These are phyloP conservation scores for Nannochloropsis oceanica DNA, from an alignment of 108 stramenopile species.

Conservation along the genomic window DNA sequence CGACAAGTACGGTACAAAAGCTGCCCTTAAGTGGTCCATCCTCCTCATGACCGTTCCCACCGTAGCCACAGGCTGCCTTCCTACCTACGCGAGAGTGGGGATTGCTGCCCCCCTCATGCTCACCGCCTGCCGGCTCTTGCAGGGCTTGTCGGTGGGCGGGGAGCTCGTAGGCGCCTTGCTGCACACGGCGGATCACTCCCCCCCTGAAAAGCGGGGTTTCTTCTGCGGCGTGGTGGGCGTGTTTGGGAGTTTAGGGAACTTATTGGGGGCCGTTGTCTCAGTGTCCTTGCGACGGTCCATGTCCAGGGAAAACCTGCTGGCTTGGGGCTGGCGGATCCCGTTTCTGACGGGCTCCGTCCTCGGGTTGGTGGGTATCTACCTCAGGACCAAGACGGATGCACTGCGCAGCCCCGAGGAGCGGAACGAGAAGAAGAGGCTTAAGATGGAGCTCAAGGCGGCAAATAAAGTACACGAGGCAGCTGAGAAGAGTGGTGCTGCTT, in stretches of 20 bases:
- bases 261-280: neutral
- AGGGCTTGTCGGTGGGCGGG: neutral
- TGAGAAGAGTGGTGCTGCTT: neutral
- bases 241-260: neutral
- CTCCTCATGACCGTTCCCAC: neutral
- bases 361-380: neutral
- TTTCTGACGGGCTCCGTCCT: neutral
- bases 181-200: neutral
- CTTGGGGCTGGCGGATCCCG: slow-evolving; percentile 1
- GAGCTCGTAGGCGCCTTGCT: neutral
- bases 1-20: neutral
- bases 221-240: neutral
- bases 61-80: neutral
- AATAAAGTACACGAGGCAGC: neutral
- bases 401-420: neutral
- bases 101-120: neutral
- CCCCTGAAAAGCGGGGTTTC: neutral
- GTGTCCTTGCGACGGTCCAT: neutral
- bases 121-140: neutral
- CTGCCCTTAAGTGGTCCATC: neutral
- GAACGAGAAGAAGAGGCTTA: neutral
- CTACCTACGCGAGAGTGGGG: neutral
- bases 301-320: neutral
- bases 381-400: neutral
- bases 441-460: neutral